phyloP scores from a whole-genome alignment of 73 alveolate genomes.

The Blepharisma stoltei region DNA sequence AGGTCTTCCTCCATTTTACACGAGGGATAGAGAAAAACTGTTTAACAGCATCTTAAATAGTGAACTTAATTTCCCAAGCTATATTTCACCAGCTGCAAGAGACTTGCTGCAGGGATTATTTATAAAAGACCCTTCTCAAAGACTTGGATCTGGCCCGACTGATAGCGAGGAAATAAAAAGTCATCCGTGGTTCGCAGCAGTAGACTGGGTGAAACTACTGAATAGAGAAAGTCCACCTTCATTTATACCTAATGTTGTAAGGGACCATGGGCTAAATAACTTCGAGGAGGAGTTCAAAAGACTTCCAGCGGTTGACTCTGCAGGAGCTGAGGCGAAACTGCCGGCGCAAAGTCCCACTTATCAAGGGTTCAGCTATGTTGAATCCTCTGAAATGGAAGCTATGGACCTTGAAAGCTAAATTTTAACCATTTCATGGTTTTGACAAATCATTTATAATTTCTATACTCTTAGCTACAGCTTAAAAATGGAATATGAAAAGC shows the following conservation, averaged over 20 bases:
- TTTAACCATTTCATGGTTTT: too few species aligned
- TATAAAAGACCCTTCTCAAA: conserved; percentile 64
- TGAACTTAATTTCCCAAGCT: conserved; percentile 56
- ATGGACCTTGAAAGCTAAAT: too few species aligned
- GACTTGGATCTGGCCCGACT: conserved; percentile 73
- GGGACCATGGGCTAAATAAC: conserved; percentile 43
- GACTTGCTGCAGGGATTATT: conserved; percentile 1
- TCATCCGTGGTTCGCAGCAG: conserved; percentile 69
- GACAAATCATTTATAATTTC: too few species aligned
- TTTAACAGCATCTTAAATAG: conserved; percentile 26
- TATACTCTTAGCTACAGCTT: too few species aligned
- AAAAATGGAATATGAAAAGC: too few species aligned
- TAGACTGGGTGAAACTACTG: conserved; percentile 63
- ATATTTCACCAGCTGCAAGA: conserved; percentile 4
- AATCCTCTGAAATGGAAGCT: too few species aligned
- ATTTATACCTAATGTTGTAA: conserved; percentile 60
- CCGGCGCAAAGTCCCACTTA: background rate
- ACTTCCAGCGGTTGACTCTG: background rate
- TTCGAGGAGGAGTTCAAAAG: conserved; percentile 45
- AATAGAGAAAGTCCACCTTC: conserved; percentile 67
- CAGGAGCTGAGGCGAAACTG: background rate
- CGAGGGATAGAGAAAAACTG: conserved; percentile 30
- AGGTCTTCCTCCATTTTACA: conserved; percentile 57
- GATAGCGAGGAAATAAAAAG: conserved; percentile 67
- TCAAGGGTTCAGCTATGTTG: background rate